These are phyloP conservation scores for Colletotrichum simmondsii DNA, from an alignment of 2,329 filamentous ascomycete species.

Conservation along the genomic window DNA sequence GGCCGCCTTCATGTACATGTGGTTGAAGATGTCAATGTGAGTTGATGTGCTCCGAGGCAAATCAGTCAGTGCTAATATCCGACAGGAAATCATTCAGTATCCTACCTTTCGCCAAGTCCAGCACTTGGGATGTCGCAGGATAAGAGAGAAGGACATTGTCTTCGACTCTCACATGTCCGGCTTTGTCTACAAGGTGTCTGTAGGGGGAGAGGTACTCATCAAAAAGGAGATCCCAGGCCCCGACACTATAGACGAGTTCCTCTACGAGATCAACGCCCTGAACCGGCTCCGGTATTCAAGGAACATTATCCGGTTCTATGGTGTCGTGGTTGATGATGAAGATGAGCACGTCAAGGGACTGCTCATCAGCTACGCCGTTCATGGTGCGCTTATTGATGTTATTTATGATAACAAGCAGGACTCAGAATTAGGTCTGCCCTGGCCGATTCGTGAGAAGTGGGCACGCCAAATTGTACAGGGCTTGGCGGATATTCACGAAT, in stretches of 20 bases:
- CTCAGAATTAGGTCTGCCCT: slow-evolving; percentile 67
- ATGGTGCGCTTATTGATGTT: slow-evolving; percentile 89
- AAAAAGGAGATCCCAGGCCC: slow-evolving; percentile 99
- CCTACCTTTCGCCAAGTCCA: slow-evolving; percentile 78
- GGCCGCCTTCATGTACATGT: slow-evolving; percentile 94
- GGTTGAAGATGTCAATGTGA: slow-evolving; percentile 89
- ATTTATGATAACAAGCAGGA: slow-evolving; percentile 81
- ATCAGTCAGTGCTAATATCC: slow-evolving; percentile 19
- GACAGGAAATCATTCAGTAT: slow-evolving; percentile 86
- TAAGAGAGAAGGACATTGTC: slow-evolving; percentile 78
- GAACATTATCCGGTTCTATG: slow-evolving; percentile 87
- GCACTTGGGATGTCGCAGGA: slow-evolving; percentile 74
- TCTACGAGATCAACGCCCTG: slow-evolving; percentile 98
- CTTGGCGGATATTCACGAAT: slow-evolving; percentile 91
- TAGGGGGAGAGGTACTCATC: slow-evolving; percentile 78
- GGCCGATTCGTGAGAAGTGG: slow-evolving; percentile 85
- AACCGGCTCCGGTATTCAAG: slow-evolving; percentile 77
- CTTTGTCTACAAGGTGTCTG: slow-evolving; percentile 93
- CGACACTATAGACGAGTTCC: slow-evolving; percentile 93
- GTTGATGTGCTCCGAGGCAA: slow-evolving; percentile 42
- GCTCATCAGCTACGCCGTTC: slow-evolving; percentile 86
- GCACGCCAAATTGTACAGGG: slow-evolving; percentile 91
- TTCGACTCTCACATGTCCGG: slow-evolving; percentile 96
- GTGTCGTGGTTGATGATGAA: slow-evolving; percentile 85
- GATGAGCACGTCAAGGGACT: slow-evolving; percentile 84